Conservation (phyloP, 1,284 basidiomycete species). For the Bondarzewia mesenterica region DNA sequence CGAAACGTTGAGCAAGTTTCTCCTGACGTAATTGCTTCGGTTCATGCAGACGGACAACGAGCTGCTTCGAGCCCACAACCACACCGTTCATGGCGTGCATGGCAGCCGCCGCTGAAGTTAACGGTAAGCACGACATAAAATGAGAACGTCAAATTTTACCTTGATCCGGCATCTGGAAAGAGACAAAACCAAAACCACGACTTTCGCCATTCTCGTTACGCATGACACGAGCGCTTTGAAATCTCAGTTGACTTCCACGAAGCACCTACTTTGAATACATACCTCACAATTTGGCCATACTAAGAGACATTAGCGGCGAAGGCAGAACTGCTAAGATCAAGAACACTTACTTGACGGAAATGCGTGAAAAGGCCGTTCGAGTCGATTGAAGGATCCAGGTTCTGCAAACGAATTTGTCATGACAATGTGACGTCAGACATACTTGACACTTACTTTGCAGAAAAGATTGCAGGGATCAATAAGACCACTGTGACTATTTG, state of each 20-base stretch:
- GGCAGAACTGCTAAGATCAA: not conserved
- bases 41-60: slow-evolving; percentile 84
- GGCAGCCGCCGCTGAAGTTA: slow-evolving; percentile 46
- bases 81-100: slow-evolving; percentile 76
- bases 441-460: slow-evolving; percentile 55
- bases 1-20: slow-evolving; percentile 76
- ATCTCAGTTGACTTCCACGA: not conserved
- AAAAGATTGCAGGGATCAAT: slow-evolving; percentile 91
- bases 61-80: slow-evolving; percentile 62
- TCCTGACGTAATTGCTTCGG: slow-evolving; percentile 84
- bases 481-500: slow-evolving; percentile 73
- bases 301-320: slow-evolving; percentile 24
- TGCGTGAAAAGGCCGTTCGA: slow-evolving; percentile 76
- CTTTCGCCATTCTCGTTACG: slow-evolving; percentile 78
- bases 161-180: slow-evolving; percentile 77
- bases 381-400: slow-evolving; percentile 78
- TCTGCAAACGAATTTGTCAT: slow-evolving; percentile 40
- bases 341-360: slow-evolving; percentile 61
- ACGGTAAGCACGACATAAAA: slow-evolving; percentile 7
- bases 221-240: slow-evolving; percentile 82
- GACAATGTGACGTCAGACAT: not conserved
- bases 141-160: slow-evolving; percentile 34
- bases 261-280: slow-evolving; percentile 13
- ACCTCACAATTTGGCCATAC: slow-evolving; percentile 85
- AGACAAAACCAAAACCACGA: slow-evolving; percentile 95